These are phyloP conservation scores for Yamadazyma mexicana DNA, from an alignment of 1,139 yeast genomes.

Conservation along the genomic window DNA sequence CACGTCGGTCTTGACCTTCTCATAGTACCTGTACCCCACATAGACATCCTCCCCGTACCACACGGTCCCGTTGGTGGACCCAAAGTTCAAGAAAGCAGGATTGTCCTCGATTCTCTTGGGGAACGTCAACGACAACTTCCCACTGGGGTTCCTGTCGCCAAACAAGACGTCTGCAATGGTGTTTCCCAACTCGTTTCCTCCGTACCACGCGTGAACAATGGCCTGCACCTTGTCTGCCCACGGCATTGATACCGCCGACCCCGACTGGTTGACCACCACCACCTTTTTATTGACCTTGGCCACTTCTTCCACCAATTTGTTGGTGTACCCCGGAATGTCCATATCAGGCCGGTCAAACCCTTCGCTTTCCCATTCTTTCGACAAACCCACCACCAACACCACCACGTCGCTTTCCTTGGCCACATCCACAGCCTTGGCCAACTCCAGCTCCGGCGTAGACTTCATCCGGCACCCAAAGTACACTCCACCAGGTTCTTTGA, in stretches of 20 bases:
- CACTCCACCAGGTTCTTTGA: slow-evolving; percentile 33
- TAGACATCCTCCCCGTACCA: slow-evolving; percentile 58
- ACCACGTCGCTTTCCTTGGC: slow-evolving; percentile 38
- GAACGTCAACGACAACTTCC: slow-evolving; percentile 39
- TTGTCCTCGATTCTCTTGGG: slow-evolving; percentile 45
- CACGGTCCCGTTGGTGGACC: slow-evolving; percentile 46
- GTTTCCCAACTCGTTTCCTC: slow-evolving; percentile 30
- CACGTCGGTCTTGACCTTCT: slow-evolving; percentile 44
- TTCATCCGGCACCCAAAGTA: slow-evolving; percentile 27
- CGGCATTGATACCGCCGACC: slow-evolving; percentile 63
- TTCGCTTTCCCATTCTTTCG: slow-evolving; percentile 40
- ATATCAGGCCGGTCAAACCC: slow-evolving; percentile 35
- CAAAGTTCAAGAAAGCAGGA: slow-evolving; percentile 45
- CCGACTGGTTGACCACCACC: slow-evolving; percentile 59
- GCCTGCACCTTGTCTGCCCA: slow-evolving; percentile 51
- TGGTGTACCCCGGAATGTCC: slow-evolving; percentile 49
- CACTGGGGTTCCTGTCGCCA: slow-evolving; percentile 28
- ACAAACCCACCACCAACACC: slow-evolving; percentile 41
- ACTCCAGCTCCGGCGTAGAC: slow-evolving; percentile 23
- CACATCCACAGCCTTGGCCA: slow-evolving; percentile 27
- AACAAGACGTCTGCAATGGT: slow-evolving; percentile 25
- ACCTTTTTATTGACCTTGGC: slow-evolving; percentile 50
- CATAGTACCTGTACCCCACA: slow-evolving; percentile 62
- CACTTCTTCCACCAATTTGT: slow-evolving; percentile 47
- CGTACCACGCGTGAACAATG: slow-evolving; percentile 50